A percentile compares a stretch with the other conserved stretches of the same genome.
These are phyloP conservation scores for Trametes maxima DNA, from an alignment of 768 basidiomycete genomes.

Conservation along the genomic window DNA sequence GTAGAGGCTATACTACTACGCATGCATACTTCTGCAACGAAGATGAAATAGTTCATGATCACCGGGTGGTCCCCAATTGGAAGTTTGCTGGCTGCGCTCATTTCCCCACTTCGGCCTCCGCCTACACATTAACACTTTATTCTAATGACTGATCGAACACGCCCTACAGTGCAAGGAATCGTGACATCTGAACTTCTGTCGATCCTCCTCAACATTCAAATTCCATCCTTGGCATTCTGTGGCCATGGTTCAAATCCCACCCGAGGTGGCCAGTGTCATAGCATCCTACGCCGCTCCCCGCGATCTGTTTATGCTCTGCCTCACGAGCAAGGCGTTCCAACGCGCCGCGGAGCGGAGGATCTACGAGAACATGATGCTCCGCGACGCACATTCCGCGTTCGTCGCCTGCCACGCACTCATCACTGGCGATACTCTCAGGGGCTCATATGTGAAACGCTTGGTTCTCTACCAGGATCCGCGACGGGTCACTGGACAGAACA, in stretches of 20 bases:
- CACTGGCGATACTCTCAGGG: constrained; percentile 37
- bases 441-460: constrained; percentile 46
- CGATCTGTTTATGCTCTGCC: constrained; percentile 48
- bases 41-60: too few relatives aligned
- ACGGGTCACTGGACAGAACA: constrained; percentile 25
- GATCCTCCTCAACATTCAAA: neutral
- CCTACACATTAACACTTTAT: too few relatives aligned
- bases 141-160: too few relatives aligned
- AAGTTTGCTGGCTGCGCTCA: too few relatives aligned
- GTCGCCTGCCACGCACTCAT: constrained; percentile 44
- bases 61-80: too few relatives aligned
- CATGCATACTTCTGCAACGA: too few relatives aligned
- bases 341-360: constrained; percentile 49
- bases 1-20: too few relatives aligned
- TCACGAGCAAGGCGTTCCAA: constrained; percentile 50
- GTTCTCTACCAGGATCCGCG: constrained; percentile 42
- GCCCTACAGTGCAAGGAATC: too few relatives aligned
- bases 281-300: constrained; percentile 37
- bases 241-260: constrained; percentile 34
- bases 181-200: too few relatives aligned
- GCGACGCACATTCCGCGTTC: constrained; percentile 38
- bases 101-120: too few relatives aligned
- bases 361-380: constrained; percentile 46
- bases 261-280: constrained; percentile 47
- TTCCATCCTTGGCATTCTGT: neutral